Conservation (phyloP, 179 eudicot species). For the Patellifolia procumbens region DNA sequence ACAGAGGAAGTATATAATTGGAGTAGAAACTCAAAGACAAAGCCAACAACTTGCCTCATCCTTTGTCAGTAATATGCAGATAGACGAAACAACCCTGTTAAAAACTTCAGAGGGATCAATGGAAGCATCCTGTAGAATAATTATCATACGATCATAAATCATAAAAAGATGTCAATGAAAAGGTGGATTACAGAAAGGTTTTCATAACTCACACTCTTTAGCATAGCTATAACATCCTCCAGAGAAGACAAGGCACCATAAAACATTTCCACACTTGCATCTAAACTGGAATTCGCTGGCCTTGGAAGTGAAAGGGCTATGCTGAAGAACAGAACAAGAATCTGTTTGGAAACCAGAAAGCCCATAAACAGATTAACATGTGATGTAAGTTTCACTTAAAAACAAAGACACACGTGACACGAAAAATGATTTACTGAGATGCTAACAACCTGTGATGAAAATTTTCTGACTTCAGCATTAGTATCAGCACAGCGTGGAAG, state of each 20-base stretch:
- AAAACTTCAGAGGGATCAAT: slow-evolving; percentile 98
- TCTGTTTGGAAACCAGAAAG: slow-evolving; percentile 46
- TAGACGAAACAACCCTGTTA: slow-evolving; percentile 80
- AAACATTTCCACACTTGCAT: slow-evolving; percentile 57
- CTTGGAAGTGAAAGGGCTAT: slow-evolving; percentile 84
- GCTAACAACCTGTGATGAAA: slow-evolving; percentile 76
- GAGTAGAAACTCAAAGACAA: background rate
- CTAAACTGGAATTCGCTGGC: slow-evolving; percentile 50
- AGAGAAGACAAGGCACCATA: slow-evolving; percentile 83
- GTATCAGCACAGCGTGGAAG: slow-evolving; percentile 98
- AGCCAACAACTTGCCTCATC: slow-evolving; percentile 65
- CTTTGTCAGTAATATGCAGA: slow-evolving; percentile 74
- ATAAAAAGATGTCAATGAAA: background rate
- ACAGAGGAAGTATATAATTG: background rate
- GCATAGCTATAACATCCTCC: slow-evolving; percentile 91
- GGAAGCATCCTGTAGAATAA: slow-evolving; percentile 80
- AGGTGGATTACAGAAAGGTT: background rate
- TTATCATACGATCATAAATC: background rate
- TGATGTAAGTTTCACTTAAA: background rate
- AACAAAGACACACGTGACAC: slow-evolving; percentile 11
- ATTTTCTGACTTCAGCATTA: slow-evolving; percentile 83
- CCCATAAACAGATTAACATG: background rate
- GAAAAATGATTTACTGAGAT: slow-evolving; percentile 9
- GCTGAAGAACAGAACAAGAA: slow-evolving; percentile 85
- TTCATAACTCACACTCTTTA: slow-evolving; percentile 87